Evolutionary conservation across 176 grass and related monocot species (phyloP), one percentile per base, ranked within the genome.

Genomic region (Avena sativa): DNA sequence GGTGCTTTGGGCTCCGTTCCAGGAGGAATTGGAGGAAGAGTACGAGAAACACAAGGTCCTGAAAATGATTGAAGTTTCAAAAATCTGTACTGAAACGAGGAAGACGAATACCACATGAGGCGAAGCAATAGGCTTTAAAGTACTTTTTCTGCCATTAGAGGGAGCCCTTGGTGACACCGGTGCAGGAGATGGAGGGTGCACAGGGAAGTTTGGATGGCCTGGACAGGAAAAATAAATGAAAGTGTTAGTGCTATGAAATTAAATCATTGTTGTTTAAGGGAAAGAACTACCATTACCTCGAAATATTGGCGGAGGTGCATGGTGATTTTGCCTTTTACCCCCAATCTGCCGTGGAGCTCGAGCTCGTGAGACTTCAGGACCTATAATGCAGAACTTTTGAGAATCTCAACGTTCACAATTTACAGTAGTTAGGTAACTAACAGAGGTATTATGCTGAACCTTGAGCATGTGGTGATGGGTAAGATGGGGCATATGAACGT

Each of bases 21-120:
- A 43, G 92, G 61, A 89, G 92, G 89, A 8, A 81, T 76, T 73
- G 88, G 85, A 48, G 94, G 89, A 76, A 87, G 85, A 66, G 75
- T 81, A 76, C 94, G 92, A 93, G 89, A 91, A 83, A 83, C n/a
- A 76, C 28, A 68, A 68, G 79, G 51, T 53, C 92, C 94, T 99
- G 81, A 63, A 74, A 74, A 88, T 46, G 46, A 12, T 32, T 63
- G 71, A 25, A 85, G n/a, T 25, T 90, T 76, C 49, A 52, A 34
- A 81, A 30, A 51, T 50, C 63, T 60, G 14, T 47, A 85, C 49
- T 81, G 44, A 71, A 72, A 70, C 4, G 4, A 85, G 62, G 44
- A 63, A 49, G 47, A 84, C 2, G 1, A 60, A 30, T 53, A 81
- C 38, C 2, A 63, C 56, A 17, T 2, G 11, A 70, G 47, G 70